Conservation (phyloP, 306 rosid genomes). For the Acacia acuminata region DNA sequence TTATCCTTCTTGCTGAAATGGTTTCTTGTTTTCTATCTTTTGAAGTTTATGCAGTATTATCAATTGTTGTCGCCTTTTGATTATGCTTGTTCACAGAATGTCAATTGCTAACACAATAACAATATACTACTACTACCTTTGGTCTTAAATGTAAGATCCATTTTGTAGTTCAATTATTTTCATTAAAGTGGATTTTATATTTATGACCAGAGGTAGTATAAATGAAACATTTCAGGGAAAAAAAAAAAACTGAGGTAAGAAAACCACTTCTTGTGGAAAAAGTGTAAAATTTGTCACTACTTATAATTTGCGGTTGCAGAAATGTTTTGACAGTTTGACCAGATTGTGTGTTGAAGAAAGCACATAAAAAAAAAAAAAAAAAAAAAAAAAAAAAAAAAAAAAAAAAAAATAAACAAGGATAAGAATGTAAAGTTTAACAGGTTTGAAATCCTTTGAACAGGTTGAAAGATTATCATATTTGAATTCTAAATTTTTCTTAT, state of each 20-base stretch:
- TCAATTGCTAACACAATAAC: background rate
- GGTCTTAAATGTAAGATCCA: no score
- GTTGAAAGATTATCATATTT: background rate
- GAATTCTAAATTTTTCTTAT: background rate
- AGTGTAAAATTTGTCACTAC: background rate
- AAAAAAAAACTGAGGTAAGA: background rate
- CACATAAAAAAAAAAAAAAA: background rate
- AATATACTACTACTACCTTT: background rate
- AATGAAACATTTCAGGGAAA: background rate
- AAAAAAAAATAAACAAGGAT: background rate
- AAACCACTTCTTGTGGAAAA: background rate
- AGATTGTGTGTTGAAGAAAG: background rate
- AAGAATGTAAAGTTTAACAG: background rate
- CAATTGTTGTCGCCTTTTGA: background rate
- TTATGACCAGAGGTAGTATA: background rate
- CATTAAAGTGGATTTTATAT: no score
- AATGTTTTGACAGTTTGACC: background rate
- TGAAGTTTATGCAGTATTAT: background rate
- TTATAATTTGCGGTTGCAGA: background rate
- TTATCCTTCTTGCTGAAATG: no score
- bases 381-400: background rate
- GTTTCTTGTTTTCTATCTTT: background rate
- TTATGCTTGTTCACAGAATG: conserved; percentile 11
- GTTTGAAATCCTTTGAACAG: background rate
- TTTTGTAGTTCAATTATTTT: no score